Evolutionary conservation across 352 stramenopile genomes (phyloP).

Genomic region (Pythium insidiosum): DNA sequence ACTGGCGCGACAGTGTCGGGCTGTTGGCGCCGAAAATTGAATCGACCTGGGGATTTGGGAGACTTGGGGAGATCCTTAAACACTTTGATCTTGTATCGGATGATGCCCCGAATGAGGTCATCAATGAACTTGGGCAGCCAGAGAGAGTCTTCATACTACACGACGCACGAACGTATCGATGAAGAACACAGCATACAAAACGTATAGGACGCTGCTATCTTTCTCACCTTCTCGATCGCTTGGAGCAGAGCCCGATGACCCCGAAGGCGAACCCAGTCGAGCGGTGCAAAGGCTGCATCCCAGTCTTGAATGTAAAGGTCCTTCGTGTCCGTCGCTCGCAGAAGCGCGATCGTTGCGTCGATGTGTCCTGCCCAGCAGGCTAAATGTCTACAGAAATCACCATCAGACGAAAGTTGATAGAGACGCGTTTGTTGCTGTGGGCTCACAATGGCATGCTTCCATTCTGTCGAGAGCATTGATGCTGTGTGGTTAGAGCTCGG

Average conservation of each 20-base stretch:
- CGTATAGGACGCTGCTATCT: too few species aligned
- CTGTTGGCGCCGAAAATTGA: conserved; percentile 10
- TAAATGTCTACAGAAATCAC: conserved; percentile 29
- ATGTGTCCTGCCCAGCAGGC: conserved; percentile 62
- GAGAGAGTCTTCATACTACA: conserved; percentile 46
- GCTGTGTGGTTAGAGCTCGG: not conserved
- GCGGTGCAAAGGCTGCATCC: conserved; percentile 34
- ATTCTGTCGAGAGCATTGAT: conserved; percentile 19
- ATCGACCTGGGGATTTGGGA: conserved; percentile 3
- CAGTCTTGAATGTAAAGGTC: conserved; percentile 68
- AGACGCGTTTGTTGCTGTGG: too few species aligned
- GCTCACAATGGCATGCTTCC: conserved; percentile 59
- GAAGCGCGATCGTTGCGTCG: conserved; percentile 35
- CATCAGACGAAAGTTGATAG: not conserved
- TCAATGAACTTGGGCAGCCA: conserved; percentile 70
- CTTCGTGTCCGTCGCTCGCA: conserved; percentile 35
- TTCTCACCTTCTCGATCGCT: conserved; percentile 41
- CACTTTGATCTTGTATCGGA: conserved; percentile 71
- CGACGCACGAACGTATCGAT: not conserved
- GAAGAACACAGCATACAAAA: not conserved
- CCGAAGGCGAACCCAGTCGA: conserved; percentile 52
- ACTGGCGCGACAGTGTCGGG: not conserved
- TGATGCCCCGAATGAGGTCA: conserved; percentile 56
- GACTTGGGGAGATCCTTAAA: conserved; percentile 39
- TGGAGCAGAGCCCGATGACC: conserved; percentile 34